These are phyloP conservation scores for Kalmusia sp. DNA, from an alignment of 2,329 filamentous ascomycete species.

Conservation along the genomic window DNA sequence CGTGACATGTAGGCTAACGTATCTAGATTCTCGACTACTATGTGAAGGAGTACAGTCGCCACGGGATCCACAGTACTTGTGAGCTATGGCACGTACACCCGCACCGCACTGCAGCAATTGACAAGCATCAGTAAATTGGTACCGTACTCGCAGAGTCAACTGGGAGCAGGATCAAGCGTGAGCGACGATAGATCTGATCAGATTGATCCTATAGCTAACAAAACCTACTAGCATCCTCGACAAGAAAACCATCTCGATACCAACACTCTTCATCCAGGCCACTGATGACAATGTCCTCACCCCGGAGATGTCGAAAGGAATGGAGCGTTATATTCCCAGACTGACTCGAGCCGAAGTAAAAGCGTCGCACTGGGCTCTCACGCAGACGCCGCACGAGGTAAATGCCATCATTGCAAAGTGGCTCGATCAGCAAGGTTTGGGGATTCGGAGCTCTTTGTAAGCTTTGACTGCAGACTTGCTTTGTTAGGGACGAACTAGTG, in stretches of 20 bases:
- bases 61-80: constrained; percentile 77
- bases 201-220: constrained; percentile 16
- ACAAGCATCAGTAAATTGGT: constrained; percentile 74
- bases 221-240: constrained; percentile 27
- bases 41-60: constrained; percentile 70
- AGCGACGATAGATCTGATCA: constrained; percentile 19
- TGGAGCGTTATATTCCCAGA: constrained; percentile 71
- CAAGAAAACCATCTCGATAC: constrained; percentile 42
- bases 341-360: constrained; percentile 72
- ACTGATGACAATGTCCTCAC: constrained; percentile 75
- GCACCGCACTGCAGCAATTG: constrained; percentile 15
- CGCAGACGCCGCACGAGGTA: constrained; percentile 73
- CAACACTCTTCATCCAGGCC: constrained; percentile 78
- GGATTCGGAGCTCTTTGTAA: constrained; percentile 54
- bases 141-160: constrained; percentile 76
- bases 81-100: constrained; percentile 35
- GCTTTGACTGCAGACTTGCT: constrained; percentile 1
- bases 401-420: constrained; percentile 75
- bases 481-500: constrained; percentile 2
- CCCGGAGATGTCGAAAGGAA: constrained; percentile 72
- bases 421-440: constrained; percentile 64
- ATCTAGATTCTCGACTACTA: constrained; percentile 71
- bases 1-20: constrained; percentile 31
- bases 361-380: constrained; percentile 82
- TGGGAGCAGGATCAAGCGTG: constrained; percentile 73